Conservation (phyloP, 441 rosid genomes). For the Hypseocharis bilobata region DNA sequence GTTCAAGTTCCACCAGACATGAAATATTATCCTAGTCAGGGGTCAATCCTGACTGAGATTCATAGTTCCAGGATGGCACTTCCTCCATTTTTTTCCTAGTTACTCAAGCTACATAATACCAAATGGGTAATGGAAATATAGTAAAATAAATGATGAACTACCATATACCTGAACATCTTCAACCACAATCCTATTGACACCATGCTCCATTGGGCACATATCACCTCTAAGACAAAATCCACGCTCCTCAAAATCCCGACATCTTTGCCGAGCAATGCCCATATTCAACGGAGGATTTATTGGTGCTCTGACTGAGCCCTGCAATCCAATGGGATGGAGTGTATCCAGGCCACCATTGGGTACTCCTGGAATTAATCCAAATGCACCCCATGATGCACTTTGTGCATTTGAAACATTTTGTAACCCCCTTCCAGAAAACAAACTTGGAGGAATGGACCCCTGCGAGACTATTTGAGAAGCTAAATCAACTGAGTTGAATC, state of each 20-base stretch:
- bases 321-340: conserved; percentile 60
- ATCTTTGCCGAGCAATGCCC: conserved; percentile 72
- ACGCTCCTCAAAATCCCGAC: conserved; percentile 98
- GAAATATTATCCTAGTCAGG: not conserved
- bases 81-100: not conserved
- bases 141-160: not conserved
- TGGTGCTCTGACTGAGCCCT: conserved; percentile 62
- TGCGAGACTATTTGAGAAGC: conserved; percentile 70
- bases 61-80: not conserved
- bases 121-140: not conserved
- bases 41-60: not conserved
- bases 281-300: conserved; percentile 51
- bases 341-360: conserved; percentile 70
- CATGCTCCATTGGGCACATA: conserved; percentile 99
- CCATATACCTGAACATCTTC: conserved; percentile 90
- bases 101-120: not conserved
- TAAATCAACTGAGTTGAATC: conserved; percentile 57
- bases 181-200: conserved; percentile 89
- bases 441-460: conserved; percentile 42
- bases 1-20: not conserved
- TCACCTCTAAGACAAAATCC: conserved; percentile 98
- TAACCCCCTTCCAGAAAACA: conserved; percentile 70
- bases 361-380: conserved; percentile 70
- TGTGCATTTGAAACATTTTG: conserved; percentile 57
- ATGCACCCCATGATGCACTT: conserved; percentile 61